Evolutionary conservation across 1,139 yeast genomes (phyloP).

Genomic region (Sugiyamaella japonica): DNA sequence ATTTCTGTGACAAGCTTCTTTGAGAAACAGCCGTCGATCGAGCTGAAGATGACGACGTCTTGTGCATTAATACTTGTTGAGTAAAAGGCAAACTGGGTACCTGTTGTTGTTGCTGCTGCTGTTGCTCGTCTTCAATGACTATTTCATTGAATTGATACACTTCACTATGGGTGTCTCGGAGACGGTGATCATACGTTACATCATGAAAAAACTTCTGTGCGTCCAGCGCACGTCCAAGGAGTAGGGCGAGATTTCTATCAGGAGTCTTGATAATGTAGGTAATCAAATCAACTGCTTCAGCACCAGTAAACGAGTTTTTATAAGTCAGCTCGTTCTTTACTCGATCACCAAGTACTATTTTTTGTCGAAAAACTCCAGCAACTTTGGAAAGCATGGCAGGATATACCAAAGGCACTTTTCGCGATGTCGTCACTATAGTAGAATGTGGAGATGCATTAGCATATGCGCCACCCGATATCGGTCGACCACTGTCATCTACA

Average conservation of each 20-base stretch:
- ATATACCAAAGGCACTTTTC: conserved; percentile 67
- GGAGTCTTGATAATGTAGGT: conserved; percentile 84
- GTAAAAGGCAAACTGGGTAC: not conserved
- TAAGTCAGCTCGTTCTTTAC: conserved; percentile 93
- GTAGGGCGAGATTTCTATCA: conserved; percentile 84
- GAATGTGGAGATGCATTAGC: conserved; percentile 34
- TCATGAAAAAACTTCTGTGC: conserved; percentile 95
- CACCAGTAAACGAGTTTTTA: conserved; percentile 92
- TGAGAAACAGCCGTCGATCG: conserved; percentile 7
- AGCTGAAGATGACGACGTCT: conserved; percentile 7
- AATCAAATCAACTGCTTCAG: conserved; percentile 88
- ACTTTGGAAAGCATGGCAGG: conserved; percentile 89
- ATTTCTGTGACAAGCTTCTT: conserved; percentile 10
- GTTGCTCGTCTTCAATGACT: conserved; percentile 30
- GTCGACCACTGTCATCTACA: conserved; percentile 15
- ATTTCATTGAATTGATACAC: conserved; percentile 82
- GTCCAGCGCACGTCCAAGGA: conserved; percentile 88
- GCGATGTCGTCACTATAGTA: conserved; percentile 47
- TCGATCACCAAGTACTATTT: conserved; percentile 70
- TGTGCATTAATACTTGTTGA: conserved; percentile 5
- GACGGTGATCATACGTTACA: conserved; percentile 89
- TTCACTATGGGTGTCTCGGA: conserved; percentile 84
- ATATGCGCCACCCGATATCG: conserved; percentile 14
- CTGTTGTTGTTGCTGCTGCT: not conserved
- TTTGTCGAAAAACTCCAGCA: conserved; percentile 73